phyloP scores from a whole-genome alignment of 1,284 basidiomycete species.

The Lignosus rhinocerotis region DNA sequence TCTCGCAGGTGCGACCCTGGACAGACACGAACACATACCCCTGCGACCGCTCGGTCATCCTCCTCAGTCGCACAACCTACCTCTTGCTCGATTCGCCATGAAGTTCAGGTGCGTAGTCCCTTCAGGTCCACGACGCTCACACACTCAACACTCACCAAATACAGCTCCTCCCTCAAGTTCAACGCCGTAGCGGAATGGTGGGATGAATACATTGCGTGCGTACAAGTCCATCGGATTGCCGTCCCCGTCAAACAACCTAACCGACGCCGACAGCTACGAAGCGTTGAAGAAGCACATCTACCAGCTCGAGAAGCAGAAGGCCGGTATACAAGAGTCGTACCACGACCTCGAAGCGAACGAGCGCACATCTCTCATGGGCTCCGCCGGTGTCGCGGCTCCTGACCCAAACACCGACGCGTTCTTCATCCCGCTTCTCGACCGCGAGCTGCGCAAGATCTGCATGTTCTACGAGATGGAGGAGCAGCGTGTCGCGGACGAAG shows the following conservation, averaged over 20 bases:
- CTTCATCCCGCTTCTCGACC: slow-evolving; percentile 79
- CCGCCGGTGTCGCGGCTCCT: slow-evolving; percentile 16
- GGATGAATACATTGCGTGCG: slow-evolving; percentile 88
- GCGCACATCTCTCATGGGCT: slow-evolving; percentile 50
- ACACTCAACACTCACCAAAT: neutral
- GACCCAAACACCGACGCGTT: slow-evolving; percentile 49
- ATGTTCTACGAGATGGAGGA: slow-evolving; percentile 82
- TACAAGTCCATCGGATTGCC: slow-evolving; percentile 14
- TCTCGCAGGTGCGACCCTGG: slow-evolving; percentile 14
- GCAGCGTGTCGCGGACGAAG: slow-evolving; percentile 66
- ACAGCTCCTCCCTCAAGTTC: slow-evolving; percentile 81
- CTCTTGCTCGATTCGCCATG: slow-evolving; percentile 44
- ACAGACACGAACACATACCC: slow-evolving; percentile 29
- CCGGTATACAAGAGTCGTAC: slow-evolving; percentile 41
- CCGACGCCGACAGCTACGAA: slow-evolving; percentile 61
- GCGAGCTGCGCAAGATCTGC: slow-evolving; percentile 83
- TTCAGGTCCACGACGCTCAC: neutral
- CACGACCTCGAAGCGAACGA: slow-evolving; percentile 72
- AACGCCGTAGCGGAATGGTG: slow-evolving; percentile 95
- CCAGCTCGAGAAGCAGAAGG: slow-evolving; percentile 76
- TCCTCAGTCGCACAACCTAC: slow-evolving; percentile 12
- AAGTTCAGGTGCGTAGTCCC: slow-evolving; percentile 51
- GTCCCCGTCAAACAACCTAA: neutral
- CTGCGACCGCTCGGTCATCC: slow-evolving; percentile 28
- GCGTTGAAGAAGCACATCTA: slow-evolving; percentile 86